These are phyloP conservation scores for Nothophoma quercina DNA, from an alignment of 2,329 filamentous ascomycete genomes.

Conservation along the genomic window DNA sequence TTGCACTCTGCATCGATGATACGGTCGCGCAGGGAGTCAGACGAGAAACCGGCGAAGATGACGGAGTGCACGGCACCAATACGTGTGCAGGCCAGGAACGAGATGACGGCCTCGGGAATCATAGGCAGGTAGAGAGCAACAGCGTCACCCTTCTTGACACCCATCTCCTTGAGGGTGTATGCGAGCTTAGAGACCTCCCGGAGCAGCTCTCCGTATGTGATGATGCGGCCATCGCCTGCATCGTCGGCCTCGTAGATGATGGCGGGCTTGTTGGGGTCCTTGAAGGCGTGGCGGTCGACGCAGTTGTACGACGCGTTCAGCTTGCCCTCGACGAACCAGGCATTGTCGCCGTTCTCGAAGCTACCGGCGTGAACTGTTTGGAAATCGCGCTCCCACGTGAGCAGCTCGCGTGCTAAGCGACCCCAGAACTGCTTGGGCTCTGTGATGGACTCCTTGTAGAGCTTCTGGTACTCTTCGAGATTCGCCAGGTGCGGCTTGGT, in stretches of 20 bases:
- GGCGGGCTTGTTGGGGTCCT: constrained; percentile 89
- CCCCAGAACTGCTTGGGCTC: constrained; percentile 92
- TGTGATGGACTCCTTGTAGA: constrained; percentile 85
- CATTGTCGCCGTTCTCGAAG: constrained; percentile 79
- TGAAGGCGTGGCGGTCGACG: constrained; percentile 94
- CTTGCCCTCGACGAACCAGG: constrained; percentile 94
- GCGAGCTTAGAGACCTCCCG: constrained; percentile 88
- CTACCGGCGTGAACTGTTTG: constrained; percentile 83
- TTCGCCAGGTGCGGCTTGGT: constrained; percentile 66
- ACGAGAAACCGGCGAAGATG: constrained; percentile 96
- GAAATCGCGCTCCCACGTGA: constrained; percentile 92
- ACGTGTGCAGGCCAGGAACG: constrained; percentile 87
- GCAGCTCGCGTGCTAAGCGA: constrained; percentile 81
- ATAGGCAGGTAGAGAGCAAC: constrained; percentile 98
- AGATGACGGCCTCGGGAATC: constrained; percentile 94
- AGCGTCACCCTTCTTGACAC: constrained; percentile 95
- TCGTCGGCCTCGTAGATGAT: constrained; percentile 99
- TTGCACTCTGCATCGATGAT: constrained; percentile 89
- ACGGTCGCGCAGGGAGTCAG: constrained; percentile 93
- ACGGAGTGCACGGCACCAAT: constrained; percentile 98
- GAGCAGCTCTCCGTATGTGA: constrained; percentile 93
- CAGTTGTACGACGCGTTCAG: constrained; percentile 98
- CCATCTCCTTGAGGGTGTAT: constrained; percentile 91
- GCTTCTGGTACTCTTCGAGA: constrained; percentile 68
- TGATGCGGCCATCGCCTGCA: constrained; percentile 80